Base-by-base conservation (phyloP, 1,284 basidiomycete genomes). In the Flammula alnicola region DNA sequence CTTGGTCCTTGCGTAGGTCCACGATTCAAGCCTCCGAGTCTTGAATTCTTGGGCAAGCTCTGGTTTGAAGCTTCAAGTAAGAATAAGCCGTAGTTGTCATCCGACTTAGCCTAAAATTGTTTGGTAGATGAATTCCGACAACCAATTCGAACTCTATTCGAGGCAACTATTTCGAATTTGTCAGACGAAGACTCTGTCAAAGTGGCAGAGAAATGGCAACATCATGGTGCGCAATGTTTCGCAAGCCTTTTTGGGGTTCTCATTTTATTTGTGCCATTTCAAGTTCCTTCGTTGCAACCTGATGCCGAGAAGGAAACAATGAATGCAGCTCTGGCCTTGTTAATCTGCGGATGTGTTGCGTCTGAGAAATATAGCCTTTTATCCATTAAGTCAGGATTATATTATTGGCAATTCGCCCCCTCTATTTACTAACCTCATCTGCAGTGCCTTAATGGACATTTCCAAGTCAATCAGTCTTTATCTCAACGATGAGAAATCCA, bases 321-420 rank as follows among this genome's bases (percentile, higher is more conserved):
- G 0, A 72, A 69, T 7, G 78, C 85, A 0, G 87, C 87, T 0
- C 73, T 87, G 12, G 86, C 93, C 0, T 70, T 96, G 2, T 86
- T 91, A 37, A 73, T 96, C 12, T 86, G 92, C 37, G 93, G 93
- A 0, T 87, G 88, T 54, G 80, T 98, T 37, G 92, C 94, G 0
- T 75, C 88, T 16, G 87, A 92, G 62, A 88, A 89, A 58, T 92
- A 91, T 63, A 86, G 80, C 46, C 71, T 93, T 3, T 74, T 98
- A 27, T 83, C 88, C 5, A 77, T 86, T 0, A 81, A 75, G 92
- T 93, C 55, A 44, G 72, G 26, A 12, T 22, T 26, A 17, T 27
- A n/a, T 12, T 42, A 43, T n/a, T 19, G 41, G 14, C 51, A 10
- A 9, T 10, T 30, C 23, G 33, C 16, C 10, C 3, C 27, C 41